phyloP scores from a whole-genome alignment of 31 red algal genomes.

The Endocladia muricata region DNA sequence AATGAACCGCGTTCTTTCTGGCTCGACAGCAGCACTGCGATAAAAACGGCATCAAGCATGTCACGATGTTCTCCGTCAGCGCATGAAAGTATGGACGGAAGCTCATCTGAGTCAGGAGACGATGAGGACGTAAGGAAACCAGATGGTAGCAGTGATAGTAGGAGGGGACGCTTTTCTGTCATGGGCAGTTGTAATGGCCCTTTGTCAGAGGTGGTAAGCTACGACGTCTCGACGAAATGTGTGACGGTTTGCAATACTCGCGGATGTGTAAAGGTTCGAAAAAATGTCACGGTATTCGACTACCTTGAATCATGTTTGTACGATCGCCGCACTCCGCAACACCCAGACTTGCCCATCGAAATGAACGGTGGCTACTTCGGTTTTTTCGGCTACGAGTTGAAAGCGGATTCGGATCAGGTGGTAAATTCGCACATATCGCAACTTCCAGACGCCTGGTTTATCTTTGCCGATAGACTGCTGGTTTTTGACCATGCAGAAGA shows the following conservation, averaged over 20 bases:
- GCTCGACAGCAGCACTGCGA: constrained; percentile 47
- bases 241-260: neutral
- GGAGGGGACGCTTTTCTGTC: constrained; percentile 45
- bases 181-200: constrained; percentile 76
- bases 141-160: neutral
- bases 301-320: constrained; percentile 31
- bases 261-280: neutral
- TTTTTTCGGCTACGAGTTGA: constrained; percentile 88
- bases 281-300: constrained; percentile 20
- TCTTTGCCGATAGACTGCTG: constrained; percentile 75
- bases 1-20: constrained; percentile 16
- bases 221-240: constrained; percentile 10
- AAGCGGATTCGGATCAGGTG: constrained; percentile 45
- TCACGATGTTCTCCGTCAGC: constrained; percentile 26
- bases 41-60: neutral
- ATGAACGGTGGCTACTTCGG: constrained; percentile 87
- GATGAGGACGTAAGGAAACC: no score
- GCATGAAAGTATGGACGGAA: neutral
- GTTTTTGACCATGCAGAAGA: constrained; percentile 59
- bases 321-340: neutral
- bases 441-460: constrained; percentile 66
- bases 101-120: neutral
- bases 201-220: constrained; percentile 38
- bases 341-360: constrained; percentile 41
- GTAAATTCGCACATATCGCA: constrained; percentile 27